phyloP scores from a whole-genome alignment of 164 flowering plant genomes.

The Chimonanthus praecox region DNA sequence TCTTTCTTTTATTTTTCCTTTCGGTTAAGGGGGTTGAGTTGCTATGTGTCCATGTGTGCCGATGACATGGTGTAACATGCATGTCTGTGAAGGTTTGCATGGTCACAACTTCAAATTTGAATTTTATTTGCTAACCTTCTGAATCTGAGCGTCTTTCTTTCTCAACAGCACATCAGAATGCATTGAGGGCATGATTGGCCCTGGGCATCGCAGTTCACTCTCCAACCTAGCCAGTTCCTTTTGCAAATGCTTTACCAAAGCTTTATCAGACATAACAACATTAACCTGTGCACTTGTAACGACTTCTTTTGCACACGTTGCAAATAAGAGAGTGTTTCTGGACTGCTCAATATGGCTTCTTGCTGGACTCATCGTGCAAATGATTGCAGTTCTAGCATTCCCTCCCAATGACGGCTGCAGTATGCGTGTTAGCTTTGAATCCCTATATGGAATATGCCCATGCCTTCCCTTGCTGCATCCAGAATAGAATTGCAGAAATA shows the following conservation, averaged over 20 bases:
- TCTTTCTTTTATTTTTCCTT: no score
- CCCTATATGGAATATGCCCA: constrained; percentile 84
- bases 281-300: constrained; percentile 79
- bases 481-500: constrained; percentile 1
- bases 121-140: constrained; percentile 47
- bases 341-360: constrained; percentile 87
- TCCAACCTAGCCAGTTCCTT: constrained; percentile 75
- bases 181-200: constrained; percentile 20
- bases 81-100: background rate
- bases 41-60: background rate
- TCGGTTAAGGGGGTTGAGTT: no score
- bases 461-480: constrained; percentile 77
- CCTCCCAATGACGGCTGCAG: constrained; percentile 88
- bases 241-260: constrained; percentile 79
- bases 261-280: constrained; percentile 86
- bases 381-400: constrained; percentile 91
- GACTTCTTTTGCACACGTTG: constrained; percentile 91
- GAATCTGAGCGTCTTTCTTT: constrained; percentile 84
- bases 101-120: background rate
- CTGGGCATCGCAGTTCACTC: constrained; percentile 46
- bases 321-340: constrained; percentile 87
- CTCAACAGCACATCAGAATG: constrained; percentile 42
- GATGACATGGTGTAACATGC: background rate
- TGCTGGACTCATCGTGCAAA: constrained; percentile 95
- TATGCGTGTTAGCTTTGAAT: constrained; percentile 94